Base-by-base conservation (phyloP, 2,329 filamentous ascomycete species). In the Fusarium zealandicum region DNA sequence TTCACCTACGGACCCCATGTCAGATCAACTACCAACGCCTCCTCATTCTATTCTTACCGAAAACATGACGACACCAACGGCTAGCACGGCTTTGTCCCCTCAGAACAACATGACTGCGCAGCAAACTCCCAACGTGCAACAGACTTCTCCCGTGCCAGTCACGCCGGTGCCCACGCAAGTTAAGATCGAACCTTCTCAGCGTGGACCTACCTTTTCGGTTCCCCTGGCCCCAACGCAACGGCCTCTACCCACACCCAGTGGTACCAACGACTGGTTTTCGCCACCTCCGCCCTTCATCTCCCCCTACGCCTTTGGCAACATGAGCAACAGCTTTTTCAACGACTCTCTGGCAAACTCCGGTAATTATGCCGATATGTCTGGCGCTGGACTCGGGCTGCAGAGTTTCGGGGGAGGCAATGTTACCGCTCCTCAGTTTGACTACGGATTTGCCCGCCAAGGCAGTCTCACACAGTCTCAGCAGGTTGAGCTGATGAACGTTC, bases 391-490 rank as follows among this genome's bases (percentile, higher is more conserved):
- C 5, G 74, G 72, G 13, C 53, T 77, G 28, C 71, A 73, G 43
- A 68, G 66, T 33, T 55, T 72, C 13, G 57, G 66, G 13, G 60
- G 62, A 10, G 69, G 64, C 13, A 61, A 68, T 39, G 55, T 63
- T 4, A 47, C 54, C 6, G 51, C 60, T 25, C 63, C 68, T 12
- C 69, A 72, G 27, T 67, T 70, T 35, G 66, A 64, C 37, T 75
- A 72, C 54, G 68, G 72, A 3, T 72, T 76, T 20, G 82, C 83
- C 69, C 82, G 80, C 54, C 85, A 85, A 66, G 91, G 86, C 61
- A 90, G 82, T 54, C 77, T 96, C 27, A 93, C 87, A 54, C 88
- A 92, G 59, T 84, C 91, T 67, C 90, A 96, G 73, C 91, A 95
- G 73, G 76, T 88, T 59, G 90, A 96, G 76, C 78, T 96, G 31